Evolutionary conservation across 2,329 filamentous ascomycete species (phyloP), one percentile per base, ranked within the genome.

Genomic region (Thielaviopsis punctulata): DNA sequence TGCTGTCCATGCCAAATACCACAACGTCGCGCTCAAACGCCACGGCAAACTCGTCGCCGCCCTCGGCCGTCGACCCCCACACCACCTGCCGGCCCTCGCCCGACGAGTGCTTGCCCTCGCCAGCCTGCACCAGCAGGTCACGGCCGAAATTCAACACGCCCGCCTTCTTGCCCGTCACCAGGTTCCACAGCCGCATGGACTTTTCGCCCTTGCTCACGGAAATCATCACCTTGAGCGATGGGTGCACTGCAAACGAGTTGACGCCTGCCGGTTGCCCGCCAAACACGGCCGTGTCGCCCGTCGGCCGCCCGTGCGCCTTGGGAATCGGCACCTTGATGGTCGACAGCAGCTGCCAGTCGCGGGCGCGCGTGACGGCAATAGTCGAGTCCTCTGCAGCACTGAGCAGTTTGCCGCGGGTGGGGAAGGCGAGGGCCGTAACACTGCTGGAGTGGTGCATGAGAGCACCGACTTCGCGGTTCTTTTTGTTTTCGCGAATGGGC

Each of bases 181-280:
- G 66, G 62, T 98, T 96, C 92, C 92, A 98, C 58, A 96, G 66
- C 57, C 92, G 73, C 85, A 98, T 93, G 62, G 82, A 87, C 58
- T 80, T 81, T 69, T 98, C 92, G 58, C 88, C 88, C 60, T 83
- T 86, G 59, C 86, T 84, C 8, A 96, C 88, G 59, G 80, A 93
- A 55, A 98, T 79, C 86, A 96, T 95, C 49, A 98, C 72, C 69
- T 95, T 96, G 76, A 94, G 86, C 64, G 86, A 93, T 0, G 92
- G 90, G 64, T 98, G 92, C 23, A 98, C 84, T 2, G 90, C 87
- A 64, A 98, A 94, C 64, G 89, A 86, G 64, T 95, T 96, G 59
- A 96, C 79, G 18, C 92, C 92, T n/a, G 82, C 78, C 0, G 89
- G 89, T 23, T 84, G 79, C 47, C 80, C 84, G 18, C 87, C 88